Evolutionary conservation across 2,329 filamentous ascomycete genomes (phyloP).

Genomic region (Aspergillus bombycis): DNA sequence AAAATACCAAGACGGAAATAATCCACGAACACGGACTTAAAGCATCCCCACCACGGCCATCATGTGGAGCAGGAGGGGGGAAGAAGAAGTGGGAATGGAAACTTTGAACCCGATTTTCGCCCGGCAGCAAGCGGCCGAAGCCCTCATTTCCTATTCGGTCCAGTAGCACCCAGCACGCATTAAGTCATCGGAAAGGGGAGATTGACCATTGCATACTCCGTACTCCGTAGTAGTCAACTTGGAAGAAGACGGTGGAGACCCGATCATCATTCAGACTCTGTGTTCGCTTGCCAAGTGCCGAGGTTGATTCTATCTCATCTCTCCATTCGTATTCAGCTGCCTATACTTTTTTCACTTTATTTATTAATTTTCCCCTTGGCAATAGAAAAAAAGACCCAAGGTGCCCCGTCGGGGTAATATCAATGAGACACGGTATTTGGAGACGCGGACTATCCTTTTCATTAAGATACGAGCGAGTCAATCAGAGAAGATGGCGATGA

Average conservation of each 20-base stretch:
- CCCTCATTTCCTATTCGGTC: not conserved
- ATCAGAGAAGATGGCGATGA: not conserved
- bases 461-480: not conserved
- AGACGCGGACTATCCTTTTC: not conserved
- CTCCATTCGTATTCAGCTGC: too few relatives aligned
- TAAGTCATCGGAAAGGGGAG: not conserved
- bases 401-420: not conserved
- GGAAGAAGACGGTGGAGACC: too few relatives aligned
- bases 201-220: too few relatives aligned
- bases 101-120: conserved; percentile 3
- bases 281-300: too few relatives aligned
- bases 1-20: not conserved
- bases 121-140: conserved; percentile 3
- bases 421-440: not conserved
- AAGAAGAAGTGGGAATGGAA: not conserved
- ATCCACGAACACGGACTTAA: not conserved
- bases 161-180: not conserved
- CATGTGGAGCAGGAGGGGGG: not conserved
- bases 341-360: too few relatives aligned
- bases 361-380: not conserved
- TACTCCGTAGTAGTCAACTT: too few relatives aligned
- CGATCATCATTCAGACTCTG: too few relatives aligned
- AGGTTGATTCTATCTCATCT: too few relatives aligned
- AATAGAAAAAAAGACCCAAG: not conserved
- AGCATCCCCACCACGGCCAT: not conserved